These are phyloP conservation scores for Penicillium paradoxum DNA, from an alignment of 495 filamentous ascomycete genomes.

Conservation along the genomic window DNA sequence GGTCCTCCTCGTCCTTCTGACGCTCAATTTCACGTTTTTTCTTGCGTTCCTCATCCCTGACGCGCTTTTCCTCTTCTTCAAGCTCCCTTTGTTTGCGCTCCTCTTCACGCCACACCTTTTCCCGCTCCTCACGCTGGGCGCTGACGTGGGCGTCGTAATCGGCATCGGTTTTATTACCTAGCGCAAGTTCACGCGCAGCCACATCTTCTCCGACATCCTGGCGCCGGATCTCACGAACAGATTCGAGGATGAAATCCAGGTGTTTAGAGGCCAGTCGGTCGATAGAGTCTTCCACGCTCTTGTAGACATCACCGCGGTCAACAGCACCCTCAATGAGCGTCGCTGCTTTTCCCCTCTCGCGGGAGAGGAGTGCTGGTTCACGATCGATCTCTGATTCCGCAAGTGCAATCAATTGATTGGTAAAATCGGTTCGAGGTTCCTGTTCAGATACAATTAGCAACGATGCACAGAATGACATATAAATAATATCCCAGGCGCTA, in stretches of 20 bases:
- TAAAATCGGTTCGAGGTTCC: slow-evolving; percentile 65
- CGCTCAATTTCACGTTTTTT: slow-evolving; percentile 62
- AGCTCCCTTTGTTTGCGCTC: slow-evolving; percentile 55
- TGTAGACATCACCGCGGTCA: slow-evolving; percentile 77
- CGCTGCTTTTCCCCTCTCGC: slow-evolving; percentile 74
- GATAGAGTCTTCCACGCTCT: slow-evolving; percentile 62
- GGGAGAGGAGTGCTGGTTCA: slow-evolving; percentile 67
- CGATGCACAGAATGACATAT: background rate
- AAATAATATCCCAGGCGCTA: background rate
- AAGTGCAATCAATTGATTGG: slow-evolving; percentile 59
- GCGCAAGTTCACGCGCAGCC: slow-evolving; percentile 60
- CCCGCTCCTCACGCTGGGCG: slow-evolving; percentile 59
- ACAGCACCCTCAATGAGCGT: slow-evolving; percentile 82
- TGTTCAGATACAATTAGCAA: slow-evolving; percentile 30
- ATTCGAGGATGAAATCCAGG: slow-evolving; percentile 56
- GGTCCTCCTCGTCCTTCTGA: slow-evolving; percentile 54
- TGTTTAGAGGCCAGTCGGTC: slow-evolving; percentile 62
- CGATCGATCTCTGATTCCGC: slow-evolving; percentile 79
- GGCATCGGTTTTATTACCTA: slow-evolving; percentile 75
- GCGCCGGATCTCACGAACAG: slow-evolving; percentile 63
- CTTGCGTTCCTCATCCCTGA: slow-evolving; percentile 59
- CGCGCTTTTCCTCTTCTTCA: slow-evolving; percentile 62
- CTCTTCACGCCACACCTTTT: slow-evolving; percentile 59
- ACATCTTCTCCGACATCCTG: slow-evolving; percentile 70
- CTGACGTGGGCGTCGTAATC: slow-evolving; percentile 72